phyloP scores from a whole-genome alignment of 2,329 filamentous ascomycete species.

The Trichoderma sp. region DNA sequence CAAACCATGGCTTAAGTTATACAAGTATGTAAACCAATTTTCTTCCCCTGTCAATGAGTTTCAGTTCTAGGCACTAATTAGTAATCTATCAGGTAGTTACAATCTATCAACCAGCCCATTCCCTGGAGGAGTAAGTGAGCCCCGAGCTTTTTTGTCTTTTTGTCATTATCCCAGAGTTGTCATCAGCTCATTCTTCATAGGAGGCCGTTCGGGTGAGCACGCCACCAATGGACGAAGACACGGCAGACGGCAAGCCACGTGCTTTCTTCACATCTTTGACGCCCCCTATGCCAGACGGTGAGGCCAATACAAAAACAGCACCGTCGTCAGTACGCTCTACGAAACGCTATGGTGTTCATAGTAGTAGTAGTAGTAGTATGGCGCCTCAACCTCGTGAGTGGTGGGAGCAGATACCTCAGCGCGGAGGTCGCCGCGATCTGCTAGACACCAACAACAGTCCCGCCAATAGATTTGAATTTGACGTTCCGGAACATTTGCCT shows the following conservation, averaged over 20 bases:
- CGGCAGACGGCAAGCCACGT: slow-evolving; percentile 43
- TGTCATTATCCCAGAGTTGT: neutral
- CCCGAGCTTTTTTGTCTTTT: neutral
- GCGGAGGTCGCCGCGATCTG: slow-evolving; percentile 32
- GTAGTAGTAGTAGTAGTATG: slow-evolving; percentile 34
- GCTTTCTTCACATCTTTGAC: slow-evolving; percentile 51
- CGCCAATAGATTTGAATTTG: slow-evolving; percentile 48
- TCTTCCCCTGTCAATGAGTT: neutral
- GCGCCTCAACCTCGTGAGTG: slow-evolving; percentile 40
- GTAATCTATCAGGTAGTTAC: slow-evolving; percentile 27
- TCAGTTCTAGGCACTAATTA: neutral
- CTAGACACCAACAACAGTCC: slow-evolving; percentile 25
- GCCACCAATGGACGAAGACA: slow-evolving; percentile 49
- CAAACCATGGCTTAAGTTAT: slow-evolving; percentile 28
- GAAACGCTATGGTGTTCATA: slow-evolving; percentile 33
- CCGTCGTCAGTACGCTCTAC: slow-evolving; percentile 23
- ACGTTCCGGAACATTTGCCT: slow-evolving; percentile 56
- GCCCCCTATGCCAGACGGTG: slow-evolving; percentile 34
- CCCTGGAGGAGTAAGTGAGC: slow-evolving; percentile 42
- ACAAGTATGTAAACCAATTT: slow-evolving; percentile 21
- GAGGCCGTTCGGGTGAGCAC: slow-evolving; percentile 55
- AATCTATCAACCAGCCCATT: slow-evolving; percentile 36
- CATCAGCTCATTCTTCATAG: slow-evolving; percentile 38
- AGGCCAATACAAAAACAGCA: slow-evolving; percentile 1
- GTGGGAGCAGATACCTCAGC: slow-evolving; percentile 42